A percentile compares a stretch with the other conserved stretches of the same genome.
Evolutionary conservation across 2,329 filamentous ascomycete species (phyloP).

Genomic region (Diaporthe sp.): DNA sequence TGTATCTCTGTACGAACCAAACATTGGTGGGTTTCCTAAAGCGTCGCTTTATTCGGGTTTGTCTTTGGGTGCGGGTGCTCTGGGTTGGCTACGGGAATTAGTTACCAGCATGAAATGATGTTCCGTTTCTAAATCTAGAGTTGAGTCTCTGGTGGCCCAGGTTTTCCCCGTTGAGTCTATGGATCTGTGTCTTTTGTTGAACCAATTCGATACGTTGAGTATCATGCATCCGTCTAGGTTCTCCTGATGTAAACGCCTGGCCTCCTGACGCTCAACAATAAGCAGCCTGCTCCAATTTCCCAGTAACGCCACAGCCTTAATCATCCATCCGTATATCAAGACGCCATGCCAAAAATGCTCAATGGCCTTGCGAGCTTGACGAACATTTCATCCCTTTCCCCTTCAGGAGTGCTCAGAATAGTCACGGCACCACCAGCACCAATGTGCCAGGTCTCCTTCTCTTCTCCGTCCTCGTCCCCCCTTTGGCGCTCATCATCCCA

Average conservation of each 20-base stretch:
- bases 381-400: constrained; percentile 92
- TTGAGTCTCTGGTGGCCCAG: constrained; percentile 25
- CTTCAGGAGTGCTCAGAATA: constrained; percentile 80
- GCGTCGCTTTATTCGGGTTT: constrained; percentile 19
- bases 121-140: constrained; percentile 18
- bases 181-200: constrained; percentile 35
- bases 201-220: constrained; percentile 40
- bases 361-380: constrained; percentile 74
- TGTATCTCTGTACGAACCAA: constrained; percentile 28
- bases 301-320: background rate
- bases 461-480: constrained; percentile 42
- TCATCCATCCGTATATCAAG: constrained; percentile 31
- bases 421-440: constrained; percentile 94
- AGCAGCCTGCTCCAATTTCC: background rate
- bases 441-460: constrained; percentile 77
- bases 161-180: constrained; percentile 39
- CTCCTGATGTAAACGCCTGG: constrained; percentile 30
- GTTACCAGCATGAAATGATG: constrained; percentile 26
- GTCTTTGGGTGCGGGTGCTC: constrained; percentile 12
- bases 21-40: constrained; percentile 17
- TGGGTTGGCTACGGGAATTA: constrained; percentile 13
- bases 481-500: constrained; percentile 73
- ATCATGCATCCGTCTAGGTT: constrained; percentile 35
- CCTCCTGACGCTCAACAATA: background rate
- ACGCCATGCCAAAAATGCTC: constrained; percentile 55